Evolutionary conservation across 495 filamentous ascomycete species (phyloP).

Genomic region (Penicillium waksmanii): DNA sequence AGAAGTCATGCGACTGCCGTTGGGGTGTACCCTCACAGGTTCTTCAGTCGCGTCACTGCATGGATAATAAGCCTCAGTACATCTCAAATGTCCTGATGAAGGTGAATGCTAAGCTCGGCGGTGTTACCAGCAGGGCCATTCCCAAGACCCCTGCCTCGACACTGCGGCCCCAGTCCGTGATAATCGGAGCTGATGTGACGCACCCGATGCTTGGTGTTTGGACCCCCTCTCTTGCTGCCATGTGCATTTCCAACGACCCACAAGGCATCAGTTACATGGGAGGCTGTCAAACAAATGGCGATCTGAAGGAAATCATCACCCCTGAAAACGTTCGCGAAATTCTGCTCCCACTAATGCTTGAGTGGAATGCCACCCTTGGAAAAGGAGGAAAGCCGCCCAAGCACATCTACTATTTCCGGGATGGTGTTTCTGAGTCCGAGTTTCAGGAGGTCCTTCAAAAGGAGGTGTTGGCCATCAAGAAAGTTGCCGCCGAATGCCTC

Average conservation of each 20-base stretch:
- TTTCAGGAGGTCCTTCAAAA: conserved; percentile 71
- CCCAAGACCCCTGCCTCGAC: conserved; percentile 31
- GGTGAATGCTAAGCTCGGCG: conserved; percentile 94
- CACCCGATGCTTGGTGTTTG: conserved; percentile 70
- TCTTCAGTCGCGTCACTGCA: conserved; percentile 64
- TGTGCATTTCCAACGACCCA: conserved; percentile 79
- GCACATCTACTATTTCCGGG: conserved; percentile 89
- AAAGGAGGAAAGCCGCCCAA: conserved; percentile 50
- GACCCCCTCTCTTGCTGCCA: conserved; percentile 79
- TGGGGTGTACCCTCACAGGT: conserved; percentile 76
- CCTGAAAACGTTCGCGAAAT: conserved; percentile 63
- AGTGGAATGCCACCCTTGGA: conserved; percentile 64
- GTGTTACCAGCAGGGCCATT: conserved; percentile 61
- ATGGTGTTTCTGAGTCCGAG: conserved; percentile 89
- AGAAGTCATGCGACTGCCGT: conserved; percentile 82
- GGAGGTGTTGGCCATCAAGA: conserved; percentile 73
- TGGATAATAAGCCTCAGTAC: conserved; percentile 70
- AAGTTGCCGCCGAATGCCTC: conserved; percentile 15
- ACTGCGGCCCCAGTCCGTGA: conserved; percentile 62
- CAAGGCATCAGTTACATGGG: conserved; percentile 73
- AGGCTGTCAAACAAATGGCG: conserved; percentile 75
- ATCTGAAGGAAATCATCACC: conserved; percentile 73
- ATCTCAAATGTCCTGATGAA: conserved; percentile 91
- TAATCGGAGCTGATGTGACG: conserved; percentile 89
- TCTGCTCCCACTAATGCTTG: conserved; percentile 60